A percentile compares a stretch with the other conserved stretches of the same genome.
Evolutionary conservation across 2,329 filamentous ascomycete genomes (phyloP).

Genomic region (Didymosphaeria variabile): DNA sequence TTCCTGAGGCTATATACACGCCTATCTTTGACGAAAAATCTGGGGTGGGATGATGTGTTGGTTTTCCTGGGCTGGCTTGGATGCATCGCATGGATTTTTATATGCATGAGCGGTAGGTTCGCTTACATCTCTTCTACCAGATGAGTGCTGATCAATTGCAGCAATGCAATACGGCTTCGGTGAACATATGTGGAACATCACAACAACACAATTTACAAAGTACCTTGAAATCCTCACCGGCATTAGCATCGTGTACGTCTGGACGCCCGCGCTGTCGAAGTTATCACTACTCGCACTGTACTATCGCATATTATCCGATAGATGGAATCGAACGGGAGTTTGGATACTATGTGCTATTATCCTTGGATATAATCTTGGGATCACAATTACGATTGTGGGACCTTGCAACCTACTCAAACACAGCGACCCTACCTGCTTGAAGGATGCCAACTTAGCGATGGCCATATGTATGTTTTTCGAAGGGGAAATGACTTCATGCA

Average conservation of each 20-base stretch:
- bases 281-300: constrained; percentile 32
- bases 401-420: constrained; percentile 28
- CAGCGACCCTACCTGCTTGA: constrained; percentile 25
- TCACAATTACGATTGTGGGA: constrained; percentile 29
- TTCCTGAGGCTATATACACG: constrained; percentile 29
- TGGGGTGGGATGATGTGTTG: constrained; percentile 27
- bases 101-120: constrained; percentile 22
- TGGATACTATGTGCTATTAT: constrained; percentile 26
- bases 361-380: constrained; percentile 27
- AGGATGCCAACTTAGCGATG: constrained; percentile 29
- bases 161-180: constrained; percentile 32
- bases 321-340: constrained; percentile 19
- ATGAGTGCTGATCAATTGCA: constrained; percentile 6
- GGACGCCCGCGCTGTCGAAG: constrained; percentile 33
- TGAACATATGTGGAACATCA: constrained; percentile 30
- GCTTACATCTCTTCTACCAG: neutral
- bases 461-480: constrained; percentile 16
- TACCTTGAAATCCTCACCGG: constrained; percentile 26
- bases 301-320: constrained; percentile 27
- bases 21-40: constrained; percentile 19
- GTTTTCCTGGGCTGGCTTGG: constrained; percentile 27
- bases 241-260: constrained; percentile 31
- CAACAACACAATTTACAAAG: constrained; percentile 15
- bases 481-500: neutral
- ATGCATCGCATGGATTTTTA: constrained; percentile 26